Percentiles rank a stretch among this genome's conserved stretches.
Conservation (phyloP, 1,139 yeast genomes). For the Suzukiozyma palmioleophila region DNA sequence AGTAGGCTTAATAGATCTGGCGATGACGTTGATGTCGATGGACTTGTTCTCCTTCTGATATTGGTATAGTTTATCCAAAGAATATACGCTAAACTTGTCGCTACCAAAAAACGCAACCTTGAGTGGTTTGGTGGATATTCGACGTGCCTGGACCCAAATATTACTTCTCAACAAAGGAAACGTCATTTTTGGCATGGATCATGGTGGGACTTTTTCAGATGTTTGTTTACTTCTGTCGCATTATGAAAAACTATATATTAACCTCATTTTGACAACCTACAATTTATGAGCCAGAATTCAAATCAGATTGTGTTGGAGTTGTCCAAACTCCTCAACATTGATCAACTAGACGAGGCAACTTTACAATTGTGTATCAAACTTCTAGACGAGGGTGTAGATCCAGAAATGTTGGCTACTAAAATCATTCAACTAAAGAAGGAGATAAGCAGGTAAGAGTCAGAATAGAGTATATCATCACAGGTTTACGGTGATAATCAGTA, state of each 20-base stretch:
- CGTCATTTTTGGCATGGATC: not conserved
- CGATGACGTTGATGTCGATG: constrained; percentile 50
- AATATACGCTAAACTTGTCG: constrained; percentile 64
- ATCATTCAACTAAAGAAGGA: constrained; percentile 25
- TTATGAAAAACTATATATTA: too few relatives aligned
- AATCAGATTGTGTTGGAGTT: constrained; percentile 22
- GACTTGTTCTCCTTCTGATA: constrained; percentile 23
- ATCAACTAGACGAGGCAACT: constrained; percentile 26
- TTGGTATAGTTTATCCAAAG: constrained; percentile 45
- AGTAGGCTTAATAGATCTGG: constrained; percentile 63
- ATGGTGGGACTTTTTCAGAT: too few relatives aligned
- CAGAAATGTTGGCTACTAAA: constrained; percentile 24
- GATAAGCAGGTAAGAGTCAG: constrained; percentile 8
- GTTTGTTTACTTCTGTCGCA: too few relatives aligned
- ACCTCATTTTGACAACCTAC: too few relatives aligned
- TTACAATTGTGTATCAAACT: constrained; percentile 33
- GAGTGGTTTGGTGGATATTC: constrained; percentile 8
- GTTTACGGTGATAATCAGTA: too few relatives aligned
- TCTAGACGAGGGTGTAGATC: constrained; percentile 37
- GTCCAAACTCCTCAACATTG: constrained; percentile 22
- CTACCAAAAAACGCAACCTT: constrained; percentile 74
- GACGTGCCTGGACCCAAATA: not conserved
- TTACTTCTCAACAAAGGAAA: not conserved
- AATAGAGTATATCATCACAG: not conserved
- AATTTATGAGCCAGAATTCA: constrained; percentile 4